phyloP scores from a whole-genome alignment of 75 land plant species.

The Pinus tabuliformis region DNA sequence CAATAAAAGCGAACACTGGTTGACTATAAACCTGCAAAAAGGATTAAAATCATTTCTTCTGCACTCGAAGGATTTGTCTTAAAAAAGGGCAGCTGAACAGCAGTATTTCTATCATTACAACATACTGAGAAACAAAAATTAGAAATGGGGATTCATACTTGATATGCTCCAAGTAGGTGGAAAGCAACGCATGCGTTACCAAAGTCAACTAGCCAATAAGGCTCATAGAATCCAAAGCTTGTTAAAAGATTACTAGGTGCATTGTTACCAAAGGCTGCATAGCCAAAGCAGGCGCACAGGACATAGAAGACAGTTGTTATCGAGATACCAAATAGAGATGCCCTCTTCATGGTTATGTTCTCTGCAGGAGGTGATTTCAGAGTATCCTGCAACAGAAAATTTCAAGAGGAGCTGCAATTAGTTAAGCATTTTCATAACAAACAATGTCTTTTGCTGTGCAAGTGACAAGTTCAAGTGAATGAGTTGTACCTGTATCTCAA shows the following conservation, averaged over 20 bases:
- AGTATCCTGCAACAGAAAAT: conserved; percentile 12
- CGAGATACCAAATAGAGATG: neutral
- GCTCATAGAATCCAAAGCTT: conserved; percentile 22
- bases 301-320: conserved; percentile 16
- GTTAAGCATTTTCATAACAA: neutral
- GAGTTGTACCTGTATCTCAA: conserved; percentile 33
- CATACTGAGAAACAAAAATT: too few species aligned
- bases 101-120: too few species aligned
- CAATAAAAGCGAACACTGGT: conserved; percentile 37
- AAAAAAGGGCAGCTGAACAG: too few species aligned
- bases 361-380: conserved; percentile 21
- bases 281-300: conserved; percentile 16
- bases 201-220: conserved; percentile 18
- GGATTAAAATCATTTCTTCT: too few species aligned
- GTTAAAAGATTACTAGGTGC: conserved; percentile 19
- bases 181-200: conserved; percentile 22
- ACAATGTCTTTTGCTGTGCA: neutral
- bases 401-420: neutral
- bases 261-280: conserved; percentile 23
- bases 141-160: conserved; percentile 5
- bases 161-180: conserved; percentile 23
- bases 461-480: neutral
- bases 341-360: conserved; percentile 17
- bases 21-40: conserved; percentile 30
- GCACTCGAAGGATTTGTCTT: too few species aligned